Evolutionary conservation across 345 rosid genomes (phyloP).

Genomic region (Eucalyptus melliodora): DNA sequence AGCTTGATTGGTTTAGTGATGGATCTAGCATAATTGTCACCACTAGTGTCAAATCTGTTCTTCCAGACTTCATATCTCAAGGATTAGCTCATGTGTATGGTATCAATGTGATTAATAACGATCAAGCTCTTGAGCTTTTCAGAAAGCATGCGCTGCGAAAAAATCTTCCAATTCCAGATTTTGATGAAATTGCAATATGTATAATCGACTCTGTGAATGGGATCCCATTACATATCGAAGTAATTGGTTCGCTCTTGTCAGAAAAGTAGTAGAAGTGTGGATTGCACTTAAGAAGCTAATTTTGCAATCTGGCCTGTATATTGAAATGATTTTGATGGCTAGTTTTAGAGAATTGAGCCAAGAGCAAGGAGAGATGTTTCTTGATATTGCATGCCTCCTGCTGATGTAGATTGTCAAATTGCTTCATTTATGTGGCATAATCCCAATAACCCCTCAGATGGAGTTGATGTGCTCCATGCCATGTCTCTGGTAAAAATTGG

Average conservation of each 20-base stretch:
- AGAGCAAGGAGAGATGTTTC: neutral
- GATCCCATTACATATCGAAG: neutral
- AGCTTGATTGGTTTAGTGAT: neutral
- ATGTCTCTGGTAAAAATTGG: neutral
- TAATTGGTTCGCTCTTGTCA: neutral
- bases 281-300: neutral
- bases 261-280: neutral
- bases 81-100: neutral
- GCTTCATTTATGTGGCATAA: neutral
- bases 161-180: neutral
- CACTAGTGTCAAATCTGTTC: neutral
- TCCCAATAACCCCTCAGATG: accelerated
- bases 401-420: neutral
- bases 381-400: neutral
- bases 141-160: neutral
- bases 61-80: neutral
- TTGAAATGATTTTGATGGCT: neutral
- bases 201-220: neutral
- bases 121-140: neutral
- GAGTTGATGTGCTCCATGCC: neutral
- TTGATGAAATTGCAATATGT: neutral
- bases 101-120: neutral
- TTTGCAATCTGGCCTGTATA: neutral
- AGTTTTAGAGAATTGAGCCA: neutral
- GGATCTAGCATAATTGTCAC: neutral